These are phyloP conservation scores for Glonium stellatum DNA, from an alignment of 495 filamentous ascomycete species.

Conservation along the genomic window DNA sequence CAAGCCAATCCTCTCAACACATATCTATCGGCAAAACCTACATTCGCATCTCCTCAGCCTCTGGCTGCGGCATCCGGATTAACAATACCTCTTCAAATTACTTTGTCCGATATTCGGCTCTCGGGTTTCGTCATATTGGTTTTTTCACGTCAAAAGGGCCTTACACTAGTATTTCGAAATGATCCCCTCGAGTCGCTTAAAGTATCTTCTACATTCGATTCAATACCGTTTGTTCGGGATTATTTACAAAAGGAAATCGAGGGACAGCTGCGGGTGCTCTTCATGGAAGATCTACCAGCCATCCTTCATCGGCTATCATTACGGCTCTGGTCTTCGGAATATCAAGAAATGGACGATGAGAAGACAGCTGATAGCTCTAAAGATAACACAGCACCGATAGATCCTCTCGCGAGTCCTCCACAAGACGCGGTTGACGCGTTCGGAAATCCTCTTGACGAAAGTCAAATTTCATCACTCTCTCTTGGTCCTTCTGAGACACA, in stretches of 20 bases:
- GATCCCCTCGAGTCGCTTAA: constrained; percentile 96
- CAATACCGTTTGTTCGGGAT: constrained; percentile 94
- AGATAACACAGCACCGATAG: constrained; percentile 50
- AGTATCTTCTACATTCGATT: constrained; percentile 97
- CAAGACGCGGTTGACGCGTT: constrained; percentile 68
- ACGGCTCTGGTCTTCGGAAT: constrained; percentile 82
- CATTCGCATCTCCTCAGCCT: constrained; percentile 85
- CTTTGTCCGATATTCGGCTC: constrained; percentile 90
- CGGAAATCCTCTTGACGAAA: constrained; percentile 65
- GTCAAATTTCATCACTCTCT: constrained; percentile 64
- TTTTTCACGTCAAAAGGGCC: constrained; percentile 92
- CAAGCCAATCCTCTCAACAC: constrained; percentile 98
- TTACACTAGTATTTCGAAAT: constrained; percentile 95
- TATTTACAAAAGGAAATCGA: constrained; percentile 97
- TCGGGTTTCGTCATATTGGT: constrained; percentile 96
- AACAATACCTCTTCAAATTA: constrained; percentile 94
- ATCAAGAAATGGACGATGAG: constrained; percentile 56
- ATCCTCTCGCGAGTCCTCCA: constrained; percentile 74
- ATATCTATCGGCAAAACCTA: constrained; percentile 81
- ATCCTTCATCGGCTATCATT: constrained; percentile 92
- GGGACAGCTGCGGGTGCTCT: constrained; percentile 78
- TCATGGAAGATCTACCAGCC: constrained; percentile 95
- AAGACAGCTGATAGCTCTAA: constrained; percentile 41
- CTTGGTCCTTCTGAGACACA: constrained; percentile 72
- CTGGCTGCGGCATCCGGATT: constrained; percentile 88